phyloP scores from a whole-genome alignment of 805 yeast species.

The Yarrowia osloensis region DNA sequence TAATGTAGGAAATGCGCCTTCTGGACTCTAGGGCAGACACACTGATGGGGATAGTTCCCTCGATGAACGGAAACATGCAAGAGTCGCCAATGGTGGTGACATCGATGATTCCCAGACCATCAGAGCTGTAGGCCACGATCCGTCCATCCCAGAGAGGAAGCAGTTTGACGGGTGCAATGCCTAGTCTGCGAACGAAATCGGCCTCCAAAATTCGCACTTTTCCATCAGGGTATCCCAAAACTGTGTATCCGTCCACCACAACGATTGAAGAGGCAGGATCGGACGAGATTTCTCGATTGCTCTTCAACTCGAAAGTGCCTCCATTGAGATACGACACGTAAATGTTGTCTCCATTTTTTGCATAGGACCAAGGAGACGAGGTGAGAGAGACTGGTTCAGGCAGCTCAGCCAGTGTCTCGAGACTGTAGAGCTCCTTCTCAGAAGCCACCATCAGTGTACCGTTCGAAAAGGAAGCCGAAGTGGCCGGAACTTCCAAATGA shows the following conservation, averaged over 20 bases:
- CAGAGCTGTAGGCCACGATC: slow-evolving; percentile 1
- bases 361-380: slow-evolving; percentile 10
- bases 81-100: not conserved
- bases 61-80: slow-evolving; percentile 7
- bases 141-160: slow-evolving; percentile 3
- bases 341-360: not conserved
- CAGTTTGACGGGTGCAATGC: not conserved
- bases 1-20: slow-evolving; percentile 5
- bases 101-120: not conserved
- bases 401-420: not conserved
- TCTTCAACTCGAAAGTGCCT: not conserved
- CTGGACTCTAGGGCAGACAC: not conserved
- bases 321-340: slow-evolving; percentile 19
- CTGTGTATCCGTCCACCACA: slow-evolving; percentile 1
- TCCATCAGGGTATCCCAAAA: slow-evolving; percentile 12
- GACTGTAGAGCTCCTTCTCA: not conserved
- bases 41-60: slow-evolving; percentile 9
- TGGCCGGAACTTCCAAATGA: not conserved
- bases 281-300: not conserved
- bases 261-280: slow-evolving; percentile 6
- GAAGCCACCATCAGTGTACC: not conserved
- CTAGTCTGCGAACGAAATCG: not conserved
- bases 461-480: not conserved
- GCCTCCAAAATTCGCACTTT: not conserved
- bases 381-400: not conserved